Percentiles rank a stretch among this genome's conserved stretches.
phyloP scores from a whole-genome alignment of 2,329 filamentous ascomycete species.

The Aureobasidium sp. region DNA sequence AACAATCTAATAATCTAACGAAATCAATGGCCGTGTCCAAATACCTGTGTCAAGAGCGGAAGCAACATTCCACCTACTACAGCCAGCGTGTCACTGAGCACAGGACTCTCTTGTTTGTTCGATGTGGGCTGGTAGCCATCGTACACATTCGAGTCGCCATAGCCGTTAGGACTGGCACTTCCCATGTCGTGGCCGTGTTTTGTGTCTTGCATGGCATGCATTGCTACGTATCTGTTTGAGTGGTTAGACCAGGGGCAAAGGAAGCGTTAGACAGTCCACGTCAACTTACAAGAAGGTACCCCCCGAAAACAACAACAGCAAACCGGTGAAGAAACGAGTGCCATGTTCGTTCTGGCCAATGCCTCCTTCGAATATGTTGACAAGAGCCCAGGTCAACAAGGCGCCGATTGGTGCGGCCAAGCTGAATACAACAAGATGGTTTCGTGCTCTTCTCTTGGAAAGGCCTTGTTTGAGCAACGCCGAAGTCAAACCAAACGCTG shows the following conservation, averaged over 20 bases:
- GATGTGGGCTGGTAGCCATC: conserved; percentile 15
- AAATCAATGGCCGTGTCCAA: conserved; percentile 60
- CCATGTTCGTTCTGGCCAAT: conserved; percentile 47
- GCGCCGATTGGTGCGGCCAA: conserved; percentile 83
- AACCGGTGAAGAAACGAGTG: conserved; percentile 81
- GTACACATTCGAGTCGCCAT: conserved; percentile 17
- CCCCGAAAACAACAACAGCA: conserved; percentile 92
- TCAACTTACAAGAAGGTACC: conserved; percentile 82
- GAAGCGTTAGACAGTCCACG: neutral
- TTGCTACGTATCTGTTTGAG: conserved; percentile 72
- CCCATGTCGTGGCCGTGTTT: conserved; percentile 38
- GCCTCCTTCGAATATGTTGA: conserved; percentile 62
- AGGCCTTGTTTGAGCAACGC: conserved; percentile 85
- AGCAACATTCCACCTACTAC: conserved; percentile 70
- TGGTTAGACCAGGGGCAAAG: conserved; percentile 14
- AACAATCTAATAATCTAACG: neutral
- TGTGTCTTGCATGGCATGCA: conserved; percentile 94
- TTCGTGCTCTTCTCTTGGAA: conserved; percentile 73
- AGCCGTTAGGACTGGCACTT: conserved; percentile 34
- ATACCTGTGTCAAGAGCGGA: conserved; percentile 61
- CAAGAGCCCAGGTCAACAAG: conserved; percentile 70
- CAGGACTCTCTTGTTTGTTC: conserved; percentile 14
- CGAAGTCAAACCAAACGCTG: conserved; percentile 88
- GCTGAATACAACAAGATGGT: conserved; percentile 84
- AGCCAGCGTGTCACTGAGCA: conserved; percentile 49